Conservation (phyloP, 371 early-diverging fungal species). For the Rhizopus delemar region DNA sequence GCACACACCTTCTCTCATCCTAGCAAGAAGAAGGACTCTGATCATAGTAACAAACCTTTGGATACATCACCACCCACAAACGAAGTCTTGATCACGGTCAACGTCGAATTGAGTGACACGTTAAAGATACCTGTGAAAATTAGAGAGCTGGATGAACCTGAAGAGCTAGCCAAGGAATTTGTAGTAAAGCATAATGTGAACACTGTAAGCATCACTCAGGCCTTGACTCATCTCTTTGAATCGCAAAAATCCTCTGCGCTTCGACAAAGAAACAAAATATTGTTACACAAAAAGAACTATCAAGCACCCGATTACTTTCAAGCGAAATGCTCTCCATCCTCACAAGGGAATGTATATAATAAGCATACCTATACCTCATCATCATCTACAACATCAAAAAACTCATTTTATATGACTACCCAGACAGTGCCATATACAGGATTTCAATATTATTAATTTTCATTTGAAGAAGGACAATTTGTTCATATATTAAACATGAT, state of each 20-base stretch:
- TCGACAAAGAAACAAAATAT: slow-evolving; percentile 10
- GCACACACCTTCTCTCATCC: neutral
- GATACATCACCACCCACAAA: slow-evolving; percentile 14
- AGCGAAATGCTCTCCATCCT: neutral
- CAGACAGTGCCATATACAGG: neutral
- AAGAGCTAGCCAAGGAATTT: slow-evolving; percentile 15
- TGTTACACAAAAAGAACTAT: slow-evolving; percentile 1
- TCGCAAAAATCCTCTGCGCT: slow-evolving; percentile 20
- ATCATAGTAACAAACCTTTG: slow-evolving; percentile 17
- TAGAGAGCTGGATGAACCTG: slow-evolving; percentile 24
- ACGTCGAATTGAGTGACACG: slow-evolving; percentile 17
- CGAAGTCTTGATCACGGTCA: slow-evolving; percentile 10
- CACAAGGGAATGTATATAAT: neutral
- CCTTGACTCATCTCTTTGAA: slow-evolving; percentile 14
- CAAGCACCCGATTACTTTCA: neutral
- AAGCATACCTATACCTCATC: neutral
- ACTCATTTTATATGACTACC: neutral
- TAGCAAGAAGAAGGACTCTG: neutral
- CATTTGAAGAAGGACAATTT: neutral
- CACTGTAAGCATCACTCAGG: slow-evolving; percentile 7
- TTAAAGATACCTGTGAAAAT: slow-evolving; percentile 11
- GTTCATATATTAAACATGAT: no score
- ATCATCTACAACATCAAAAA: neutral
- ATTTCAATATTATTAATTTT: neutral
- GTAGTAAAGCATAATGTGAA: slow-evolving; percentile 15